Evolutionary conservation across 192 early-diverging fungal species (phyloP).

Genomic region (Coemansia aciculifera): DNA sequence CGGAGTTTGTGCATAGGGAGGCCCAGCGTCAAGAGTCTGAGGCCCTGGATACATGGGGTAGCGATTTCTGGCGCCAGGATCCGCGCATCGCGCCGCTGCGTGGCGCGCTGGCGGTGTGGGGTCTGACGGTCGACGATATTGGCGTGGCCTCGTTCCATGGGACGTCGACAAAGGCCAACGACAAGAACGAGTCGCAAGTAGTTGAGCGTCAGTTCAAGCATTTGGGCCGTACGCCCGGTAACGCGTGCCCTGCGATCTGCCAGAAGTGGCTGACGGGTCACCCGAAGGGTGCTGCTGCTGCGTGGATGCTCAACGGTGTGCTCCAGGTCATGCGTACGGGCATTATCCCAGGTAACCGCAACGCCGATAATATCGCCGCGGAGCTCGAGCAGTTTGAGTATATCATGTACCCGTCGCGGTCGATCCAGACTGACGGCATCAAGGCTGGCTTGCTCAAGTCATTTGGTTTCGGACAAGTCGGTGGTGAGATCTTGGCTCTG

Average conservation of each 20-base stretch:
- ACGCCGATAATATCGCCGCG: conserved; percentile 56
- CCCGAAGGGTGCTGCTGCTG: conserved; percentile 94
- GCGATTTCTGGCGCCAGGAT: conserved; percentile 76
- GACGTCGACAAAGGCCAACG: conserved; percentile 94
- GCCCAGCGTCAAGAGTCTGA: conserved; percentile 73
- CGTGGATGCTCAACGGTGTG: conserved; percentile 95
- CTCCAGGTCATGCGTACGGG: conserved; percentile 82
- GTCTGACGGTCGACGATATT: conserved; percentile 90
- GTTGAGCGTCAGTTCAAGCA: conserved; percentile 83
- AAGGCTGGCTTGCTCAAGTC: conserved; percentile 68
- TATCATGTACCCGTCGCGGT: conserved; percentile 75
- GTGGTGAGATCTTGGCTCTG: conserved; percentile 68
- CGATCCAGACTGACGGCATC: conserved; percentile 61
- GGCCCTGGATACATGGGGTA: conserved; percentile 76
- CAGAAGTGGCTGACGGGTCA: conserved; percentile 94
- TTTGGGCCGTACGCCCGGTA: conserved; percentile 84
- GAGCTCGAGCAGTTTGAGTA: conserved; percentile 73
- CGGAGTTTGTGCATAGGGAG: conserved; percentile 55
- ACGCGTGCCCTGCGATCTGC: conserved; percentile 74
- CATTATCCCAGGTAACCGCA: conserved; percentile 91
- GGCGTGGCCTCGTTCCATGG: conserved; percentile 95
- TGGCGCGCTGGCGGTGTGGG: conserved; percentile 84
- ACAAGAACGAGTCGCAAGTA: conserved; percentile 92
- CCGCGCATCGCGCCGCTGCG: conserved; percentile 79
- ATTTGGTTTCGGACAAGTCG: conserved; percentile 76